These are phyloP conservation scores for Candida insectalens DNA, from an alignment of 805 yeast genomes.

Conservation along the genomic window DNA sequence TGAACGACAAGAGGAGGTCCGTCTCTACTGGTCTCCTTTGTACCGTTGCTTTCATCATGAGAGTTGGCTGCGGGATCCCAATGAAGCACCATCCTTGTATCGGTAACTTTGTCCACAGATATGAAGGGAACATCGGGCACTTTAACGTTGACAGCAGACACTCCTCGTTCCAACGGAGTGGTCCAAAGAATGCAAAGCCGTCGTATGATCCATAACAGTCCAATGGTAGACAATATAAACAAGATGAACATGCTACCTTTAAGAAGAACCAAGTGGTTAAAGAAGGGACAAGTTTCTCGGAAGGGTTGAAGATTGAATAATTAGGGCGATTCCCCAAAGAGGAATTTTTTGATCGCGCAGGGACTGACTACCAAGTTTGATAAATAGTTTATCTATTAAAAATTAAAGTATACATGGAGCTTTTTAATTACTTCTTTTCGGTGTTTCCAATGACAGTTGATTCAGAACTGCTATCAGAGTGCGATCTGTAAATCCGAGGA, in stretches of 20 bases:
- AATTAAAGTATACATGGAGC: no score
- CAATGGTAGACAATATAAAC: constrained; percentile 13
- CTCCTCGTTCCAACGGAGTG: constrained; percentile 37
- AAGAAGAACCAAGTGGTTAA: neutral
- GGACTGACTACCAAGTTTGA: no score
- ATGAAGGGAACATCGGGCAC: constrained; percentile 48
- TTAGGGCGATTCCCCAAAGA: no score
- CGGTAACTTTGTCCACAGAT: constrained; percentile 44
- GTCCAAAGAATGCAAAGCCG: constrained; percentile 19
- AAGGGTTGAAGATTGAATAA: no score
- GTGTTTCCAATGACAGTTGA: constrained; percentile 2
- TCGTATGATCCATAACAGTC: constrained; percentile 21
- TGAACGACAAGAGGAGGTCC: constrained; percentile 18
- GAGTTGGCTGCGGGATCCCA: constrained; percentile 32
- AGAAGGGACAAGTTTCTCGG: no score
- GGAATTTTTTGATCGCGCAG: no score
- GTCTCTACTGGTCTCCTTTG: constrained; percentile 6
- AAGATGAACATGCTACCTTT: constrained; percentile 10
- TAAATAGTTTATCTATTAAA: no score
- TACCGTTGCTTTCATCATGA: constrained; percentile 1
- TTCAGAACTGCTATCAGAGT: neutral
- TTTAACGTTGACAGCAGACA: constrained; percentile 36
- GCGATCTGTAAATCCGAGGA: constrained; percentile 9
- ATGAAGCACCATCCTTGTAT: constrained; percentile 37
- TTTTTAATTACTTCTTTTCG: constrained; percentile 2